A percentile compares a stretch with the other conserved stretches of the same genome.
Conservation (phyloP, 345 rosid genomes). For the Gossypium turneri region DNA sequence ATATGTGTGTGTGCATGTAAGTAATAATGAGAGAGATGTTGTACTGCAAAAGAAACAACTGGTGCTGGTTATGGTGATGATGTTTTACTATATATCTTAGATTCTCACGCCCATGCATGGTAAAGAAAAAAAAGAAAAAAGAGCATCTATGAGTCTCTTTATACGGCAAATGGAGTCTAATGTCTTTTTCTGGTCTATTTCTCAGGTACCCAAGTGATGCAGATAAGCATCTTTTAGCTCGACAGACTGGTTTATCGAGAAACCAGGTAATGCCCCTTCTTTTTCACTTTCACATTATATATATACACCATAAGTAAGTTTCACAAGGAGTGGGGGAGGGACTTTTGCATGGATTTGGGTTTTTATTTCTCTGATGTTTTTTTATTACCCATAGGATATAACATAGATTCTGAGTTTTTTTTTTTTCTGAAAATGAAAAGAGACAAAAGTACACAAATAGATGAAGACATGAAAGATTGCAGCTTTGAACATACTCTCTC, state of each 20-base stretch:
- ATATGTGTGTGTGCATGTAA: background rate
- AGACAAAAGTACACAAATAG: slow-evolving; percentile 31
- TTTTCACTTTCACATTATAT: background rate
- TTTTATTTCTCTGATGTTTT: slow-evolving; percentile 15
- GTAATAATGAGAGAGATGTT: slow-evolving; percentile 10
- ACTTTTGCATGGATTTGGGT: slow-evolving; percentile 30
- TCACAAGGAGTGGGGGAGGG: background rate
- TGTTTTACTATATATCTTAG: slow-evolving; percentile 36
- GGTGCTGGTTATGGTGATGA: slow-evolving; percentile 11
- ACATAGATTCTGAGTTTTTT: slow-evolving; percentile 38
- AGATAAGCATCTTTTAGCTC: slow-evolving; percentile 96
- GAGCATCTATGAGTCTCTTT: slow-evolving; percentile 26
- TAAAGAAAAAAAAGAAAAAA: slow-evolving; percentile 19
- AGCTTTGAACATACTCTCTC: slow-evolving; percentile 26
- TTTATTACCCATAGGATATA: slow-evolving; percentile 28
- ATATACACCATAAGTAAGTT: slow-evolving; percentile 18
- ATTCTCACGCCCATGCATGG: slow-evolving; percentile 67
- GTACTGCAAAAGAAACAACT: slow-evolving; percentile 23
- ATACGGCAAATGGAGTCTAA: slow-evolving; percentile 38
- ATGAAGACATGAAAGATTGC: slow-evolving; percentile 43
- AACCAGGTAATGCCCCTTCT: slow-evolving; percentile 62
- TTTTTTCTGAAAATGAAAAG: slow-evolving; percentile 10
- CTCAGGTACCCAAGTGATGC: slow-evolving; percentile 99
- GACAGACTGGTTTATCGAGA: slow-evolving; percentile 98
- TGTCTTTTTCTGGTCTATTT: slow-evolving; percentile 81